Percentiles rank a stretch among this genome's conserved stretches.
phyloP scores from a whole-genome alignment of 164 flowering plant genomes.

The grape (Vitis vinifera) region DNA sequence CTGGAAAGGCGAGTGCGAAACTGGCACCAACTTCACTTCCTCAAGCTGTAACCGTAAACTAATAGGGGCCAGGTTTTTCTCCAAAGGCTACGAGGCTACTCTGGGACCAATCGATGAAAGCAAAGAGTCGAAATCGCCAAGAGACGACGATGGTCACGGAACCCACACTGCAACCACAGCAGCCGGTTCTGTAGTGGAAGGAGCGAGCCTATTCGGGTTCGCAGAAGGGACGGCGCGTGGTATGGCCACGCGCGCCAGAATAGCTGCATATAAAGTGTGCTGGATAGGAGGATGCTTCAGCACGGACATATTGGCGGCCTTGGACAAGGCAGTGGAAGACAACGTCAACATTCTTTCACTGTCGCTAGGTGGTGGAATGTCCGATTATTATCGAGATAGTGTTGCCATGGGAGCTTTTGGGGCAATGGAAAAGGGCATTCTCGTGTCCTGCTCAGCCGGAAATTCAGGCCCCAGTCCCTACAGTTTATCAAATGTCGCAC shows the following conservation, averaged over 20 bases:
- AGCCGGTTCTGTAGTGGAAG: constrained; percentile 47
- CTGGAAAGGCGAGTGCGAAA: constrained; percentile 61
- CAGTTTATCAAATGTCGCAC: constrained; percentile 54
- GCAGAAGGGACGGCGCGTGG: constrained; percentile 71
- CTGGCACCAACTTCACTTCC: constrained; percentile 47
- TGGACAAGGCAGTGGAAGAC: constrained; percentile 56
- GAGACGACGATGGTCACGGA: constrained; percentile 77
- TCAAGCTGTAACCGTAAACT: constrained; percentile 50
- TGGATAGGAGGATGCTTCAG: constrained; percentile 66
- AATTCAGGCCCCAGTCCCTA: constrained; percentile 52
- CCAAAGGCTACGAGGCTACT: constrained; percentile 52
- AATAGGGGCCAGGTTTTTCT: constrained; percentile 60
- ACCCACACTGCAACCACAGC: constrained; percentile 68
- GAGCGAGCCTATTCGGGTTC: constrained; percentile 56
- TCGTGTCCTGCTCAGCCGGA: constrained; percentile 68
- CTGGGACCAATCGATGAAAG: constrained; percentile 49
- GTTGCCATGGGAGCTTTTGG: constrained; percentile 62
- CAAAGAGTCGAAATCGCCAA: constrained; percentile 50
- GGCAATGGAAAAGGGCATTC: constrained; percentile 56
- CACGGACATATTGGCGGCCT: constrained; percentile 54
- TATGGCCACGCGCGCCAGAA: constrained; percentile 52
- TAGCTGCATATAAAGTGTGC: constrained; percentile 64
- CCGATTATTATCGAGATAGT: constrained; percentile 44
- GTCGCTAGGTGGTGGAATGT: constrained; percentile 45
- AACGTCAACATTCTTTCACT: constrained; percentile 51